Evolutionary conservation across 1,284 basidiomycete species (phyloP).

Genomic region (Melampsora americana): DNA sequence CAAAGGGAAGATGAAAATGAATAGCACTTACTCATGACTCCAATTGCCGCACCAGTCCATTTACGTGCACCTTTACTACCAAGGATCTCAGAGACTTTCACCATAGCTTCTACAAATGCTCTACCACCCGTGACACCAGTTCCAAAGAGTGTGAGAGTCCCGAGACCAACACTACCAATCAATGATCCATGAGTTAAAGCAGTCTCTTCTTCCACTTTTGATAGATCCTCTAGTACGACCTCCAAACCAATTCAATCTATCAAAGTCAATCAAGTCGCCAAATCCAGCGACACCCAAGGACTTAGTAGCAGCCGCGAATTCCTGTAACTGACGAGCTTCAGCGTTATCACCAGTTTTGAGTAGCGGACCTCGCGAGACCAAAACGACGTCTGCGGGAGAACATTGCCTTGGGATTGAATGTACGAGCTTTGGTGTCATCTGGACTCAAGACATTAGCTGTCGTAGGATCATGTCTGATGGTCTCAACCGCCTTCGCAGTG

Average conservation of each 20-base stretch:
- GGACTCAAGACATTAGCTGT: constrained; percentile 75
- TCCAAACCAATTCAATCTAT: constrained; percentile 29
- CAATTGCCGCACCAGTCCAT: constrained; percentile 83
- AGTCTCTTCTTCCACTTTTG: neutral
- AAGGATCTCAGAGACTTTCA: constrained; percentile 72
- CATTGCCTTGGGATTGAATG: constrained; percentile 96
- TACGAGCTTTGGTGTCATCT: constrained; percentile 72
- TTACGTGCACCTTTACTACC: constrained; percentile 76
- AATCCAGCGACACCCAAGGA: constrained; percentile 24
- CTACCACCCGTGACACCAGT: constrained; percentile 68
- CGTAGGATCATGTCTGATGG: constrained; percentile 66
- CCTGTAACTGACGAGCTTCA: neutral
- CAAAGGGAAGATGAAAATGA: neutral
- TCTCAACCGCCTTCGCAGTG: constrained; percentile 68
- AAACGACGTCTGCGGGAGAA: constrained; percentile 62
- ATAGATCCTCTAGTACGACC: constrained; percentile 12
- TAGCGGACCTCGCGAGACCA: constrained; percentile 1
- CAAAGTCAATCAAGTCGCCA: constrained; percentile 26
- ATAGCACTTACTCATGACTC: constrained; percentile 59
- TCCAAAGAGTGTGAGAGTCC: constrained; percentile 82
- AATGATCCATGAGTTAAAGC: neutral
- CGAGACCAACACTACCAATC: constrained; percentile 52
- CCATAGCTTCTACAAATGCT: constrained; percentile 67
- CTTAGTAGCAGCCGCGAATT: neutral
- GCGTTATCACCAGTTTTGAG: neutral